Evolutionary conservation across 345 rosid species (phyloP), one percentile per base, ranked within the genome.

Genomic region (Pugionium cornutum): DNA sequence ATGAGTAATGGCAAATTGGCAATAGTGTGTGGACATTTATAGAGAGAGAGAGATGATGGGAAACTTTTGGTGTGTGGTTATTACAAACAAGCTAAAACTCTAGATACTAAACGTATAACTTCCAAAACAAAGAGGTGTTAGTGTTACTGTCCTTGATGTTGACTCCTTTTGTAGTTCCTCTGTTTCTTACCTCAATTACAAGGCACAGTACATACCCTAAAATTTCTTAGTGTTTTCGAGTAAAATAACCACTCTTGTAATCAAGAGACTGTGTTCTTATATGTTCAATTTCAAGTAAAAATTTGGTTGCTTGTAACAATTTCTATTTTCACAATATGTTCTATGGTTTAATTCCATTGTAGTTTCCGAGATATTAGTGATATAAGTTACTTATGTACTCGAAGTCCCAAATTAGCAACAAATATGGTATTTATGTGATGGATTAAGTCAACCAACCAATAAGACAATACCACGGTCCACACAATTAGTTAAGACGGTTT

Each of bases 51-150:
- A 44, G 55, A 45, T 2, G 36, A 28, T 51, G 58, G 26, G 28
- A 63, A 47, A 3, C 0, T 2, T 18, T 4, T 62, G 53, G 69
- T 71, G 54, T 72, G 76, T 72, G 76, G 66, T 72, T 57, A 64
- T 72, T 72, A 65, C 76, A 52, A 51, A 65, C 54, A 36, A 72
- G 60, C 45, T 71, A 72, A 72, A 65, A 64, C 67, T 72, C 71
- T 72, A 65, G 76, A 65, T 55, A 65, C 66, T 51, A n/a, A 30
- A 65, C 35, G 58, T 71, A 71, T 58, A 55, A 27, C 25, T 51
- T 34, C 36, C n/a, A 49, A 61, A 62, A 30, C 29, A 70, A 31
- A 57, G 35, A 48, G 4, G 55, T 30, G 71, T 65, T 65, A 3
- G 55, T 36, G 71, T 65, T 65, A 51, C 36, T 65, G 36, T 72